A percentile compares a stretch with the other conserved stretches of the same genome.
phyloP scores from a whole-genome alignment of 345 rosid genomes.

The Cardamine resedifolia region DNA sequence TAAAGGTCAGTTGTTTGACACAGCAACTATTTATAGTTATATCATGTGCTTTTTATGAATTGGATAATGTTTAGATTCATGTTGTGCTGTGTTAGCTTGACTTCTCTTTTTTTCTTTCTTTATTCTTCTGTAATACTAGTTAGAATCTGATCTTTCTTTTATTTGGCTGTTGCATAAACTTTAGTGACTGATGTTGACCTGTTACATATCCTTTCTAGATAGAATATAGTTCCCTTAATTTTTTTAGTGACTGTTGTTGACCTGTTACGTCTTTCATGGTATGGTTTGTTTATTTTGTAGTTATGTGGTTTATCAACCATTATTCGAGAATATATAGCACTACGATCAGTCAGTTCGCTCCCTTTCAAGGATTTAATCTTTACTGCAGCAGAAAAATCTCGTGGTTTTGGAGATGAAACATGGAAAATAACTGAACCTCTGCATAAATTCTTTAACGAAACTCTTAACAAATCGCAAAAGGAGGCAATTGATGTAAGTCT shows the following conservation, averaged over 20 bases:
- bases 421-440: conserved; percentile 83
- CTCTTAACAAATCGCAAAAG: conserved; percentile 76
- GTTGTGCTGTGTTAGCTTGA: conserved; percentile 1
- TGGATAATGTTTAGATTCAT: neutral
- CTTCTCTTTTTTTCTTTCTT: neutral
- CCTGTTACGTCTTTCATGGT: conserved; percentile 2
- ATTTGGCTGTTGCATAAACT: neutral
- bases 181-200: neutral
- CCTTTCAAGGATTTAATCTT: conserved; percentile 92
- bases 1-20: conserved; percentile 57
- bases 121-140: neutral
- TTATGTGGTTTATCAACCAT: conserved; percentile 92
- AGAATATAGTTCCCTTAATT: neutral
- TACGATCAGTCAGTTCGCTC: conserved; percentile 70
- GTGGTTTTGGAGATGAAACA: conserved; percentile 56
- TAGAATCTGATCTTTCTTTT: neutral
- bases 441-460: conserved; percentile 55
- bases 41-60: neutral
- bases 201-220: neutral
- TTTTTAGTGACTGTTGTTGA: neutral
- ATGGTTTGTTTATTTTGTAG: conserved; percentile 44
- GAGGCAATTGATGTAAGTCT: conserved; percentile 85
- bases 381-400: conserved; percentile 50
- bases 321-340: conserved; percentile 81
- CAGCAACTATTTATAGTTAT: neutral